phyloP scores from a whole-genome alignment of 345 rosid species.

The Anacardium occidentale region DNA sequence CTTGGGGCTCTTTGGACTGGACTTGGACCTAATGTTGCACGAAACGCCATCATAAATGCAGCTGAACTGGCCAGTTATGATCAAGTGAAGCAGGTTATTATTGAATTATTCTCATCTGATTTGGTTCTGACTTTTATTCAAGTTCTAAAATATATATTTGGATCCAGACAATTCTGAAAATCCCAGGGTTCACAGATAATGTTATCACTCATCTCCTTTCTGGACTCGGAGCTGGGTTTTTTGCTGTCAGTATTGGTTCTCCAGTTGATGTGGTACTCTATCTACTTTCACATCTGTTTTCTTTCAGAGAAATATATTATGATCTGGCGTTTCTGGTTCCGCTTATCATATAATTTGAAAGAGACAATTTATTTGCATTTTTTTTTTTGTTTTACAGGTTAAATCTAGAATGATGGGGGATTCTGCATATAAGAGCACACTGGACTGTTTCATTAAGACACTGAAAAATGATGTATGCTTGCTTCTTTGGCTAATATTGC shows the following conservation, averaged over 20 bases:
- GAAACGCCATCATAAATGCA: conserved; percentile 96
- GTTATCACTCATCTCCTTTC: conserved; percentile 87
- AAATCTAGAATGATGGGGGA: conserved; percentile 99
- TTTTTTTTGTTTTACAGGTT: conserved; percentile 49
- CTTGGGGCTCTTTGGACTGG: conserved; percentile 94
- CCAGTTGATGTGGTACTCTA: conserved; percentile 95
- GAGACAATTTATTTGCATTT: not conserved
- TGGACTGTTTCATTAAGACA: conserved; percentile 92
- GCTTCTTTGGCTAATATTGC: conserved; percentile 10
- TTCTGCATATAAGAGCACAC: conserved; percentile 81
- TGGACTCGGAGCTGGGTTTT: conserved; percentile 96
- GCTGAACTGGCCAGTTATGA: conserved; percentile 97
- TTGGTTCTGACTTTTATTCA: not conserved
- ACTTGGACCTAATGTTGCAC: conserved; percentile 85
- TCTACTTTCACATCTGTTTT: conserved; percentile 22
- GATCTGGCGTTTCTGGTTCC: not conserved
- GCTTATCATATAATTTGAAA: not conserved
- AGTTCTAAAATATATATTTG: conserved; percentile 19
- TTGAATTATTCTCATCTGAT: conserved; percentile 15
- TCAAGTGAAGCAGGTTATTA: conserved; percentile 83
- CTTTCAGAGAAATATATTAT: not conserved
- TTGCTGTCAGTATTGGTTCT: conserved; percentile 97
- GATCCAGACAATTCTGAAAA: conserved; percentile 80
- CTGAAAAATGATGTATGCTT: conserved; percentile 74
- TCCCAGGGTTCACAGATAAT: conserved; percentile 95